Conservation (phyloP, 805 yeast genomes). For the Ogataea ganodermae region DNA sequence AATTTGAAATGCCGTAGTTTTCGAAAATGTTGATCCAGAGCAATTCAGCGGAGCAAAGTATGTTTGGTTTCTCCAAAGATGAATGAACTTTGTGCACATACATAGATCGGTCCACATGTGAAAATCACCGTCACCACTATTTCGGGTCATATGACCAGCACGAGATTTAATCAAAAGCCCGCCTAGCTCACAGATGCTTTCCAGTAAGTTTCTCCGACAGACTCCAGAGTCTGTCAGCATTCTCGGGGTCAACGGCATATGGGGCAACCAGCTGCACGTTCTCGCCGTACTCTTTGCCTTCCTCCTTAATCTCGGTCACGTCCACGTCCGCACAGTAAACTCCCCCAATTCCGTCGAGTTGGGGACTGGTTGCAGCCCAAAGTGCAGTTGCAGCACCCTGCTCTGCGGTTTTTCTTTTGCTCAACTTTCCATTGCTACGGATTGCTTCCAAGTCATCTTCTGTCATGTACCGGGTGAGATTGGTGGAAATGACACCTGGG, state of each 20-base stretch:
- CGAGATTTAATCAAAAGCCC: too few relatives aligned
- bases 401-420: background rate
- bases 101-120: too few relatives aligned
- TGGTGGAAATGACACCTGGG: constrained; percentile 9
- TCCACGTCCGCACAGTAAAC: constrained; percentile 6
- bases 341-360: constrained; percentile 6
- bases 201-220: constrained; percentile 3
- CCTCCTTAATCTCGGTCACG: background rate
- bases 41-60: too few relatives aligned
- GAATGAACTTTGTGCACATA: too few relatives aligned
- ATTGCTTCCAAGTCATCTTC: background rate
- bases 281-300: background rate
- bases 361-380: constrained; percentile 9
- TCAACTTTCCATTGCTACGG: background rate
- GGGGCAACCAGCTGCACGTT: background rate
- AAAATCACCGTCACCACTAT: background rate
- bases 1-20: too few relatives aligned
- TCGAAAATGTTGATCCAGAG: too few relatives aligned
- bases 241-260: constrained; percentile 7
- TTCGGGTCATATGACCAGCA: background rate
- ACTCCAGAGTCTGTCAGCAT: constrained; percentile 9
- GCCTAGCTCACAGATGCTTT: background rate
- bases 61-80: too few relatives aligned
- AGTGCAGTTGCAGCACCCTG: constrained; percentile 9
- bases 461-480: constrained; percentile 5